phyloP scores from a whole-genome alignment of 2,329 filamentous ascomycete species.

The Raffaelea deltoideospora region DNA sequence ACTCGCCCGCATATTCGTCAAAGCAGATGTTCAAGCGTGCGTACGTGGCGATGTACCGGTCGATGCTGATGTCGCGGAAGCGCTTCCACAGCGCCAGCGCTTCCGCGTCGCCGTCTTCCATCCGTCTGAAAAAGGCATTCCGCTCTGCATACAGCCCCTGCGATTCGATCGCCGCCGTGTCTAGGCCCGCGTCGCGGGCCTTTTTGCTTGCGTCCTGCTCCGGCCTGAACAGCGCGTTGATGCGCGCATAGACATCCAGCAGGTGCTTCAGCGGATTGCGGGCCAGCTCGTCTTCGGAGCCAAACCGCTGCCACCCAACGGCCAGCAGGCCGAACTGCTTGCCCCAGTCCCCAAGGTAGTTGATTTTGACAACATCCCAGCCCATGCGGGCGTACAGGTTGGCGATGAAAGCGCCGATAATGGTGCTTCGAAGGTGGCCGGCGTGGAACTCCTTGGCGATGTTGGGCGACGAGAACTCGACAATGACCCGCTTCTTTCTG shows the following conservation, averaged over 20 bases:
- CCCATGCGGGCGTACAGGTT: conserved; percentile 54
- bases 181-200: conserved; percentile 43
- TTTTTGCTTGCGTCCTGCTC: conserved; percentile 51
- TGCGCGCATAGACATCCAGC: too few relatives aligned
- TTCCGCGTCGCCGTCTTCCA: conserved; percentile 39
- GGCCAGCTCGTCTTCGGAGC: conserved; percentile 34
- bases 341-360: conserved; percentile 69
- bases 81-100: conserved; percentile 40
- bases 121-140: too few relatives aligned
- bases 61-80: conserved; percentile 44
- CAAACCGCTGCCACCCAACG: conserved; percentile 52
- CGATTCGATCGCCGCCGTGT: conserved; percentile 37
- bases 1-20: conserved; percentile 53
- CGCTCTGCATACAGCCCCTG: too few relatives aligned
- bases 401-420: conserved; percentile 57
- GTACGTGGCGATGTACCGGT: conserved; percentile 42
- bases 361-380: conserved; percentile 57
- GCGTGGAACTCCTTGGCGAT: conserved; percentile 62
- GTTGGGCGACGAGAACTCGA: conserved; percentile 65
- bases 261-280: conserved; percentile 57
- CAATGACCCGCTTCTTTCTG: conserved; percentile 40
- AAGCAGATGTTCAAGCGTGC: conserved; percentile 45
- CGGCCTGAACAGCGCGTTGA: too few relatives aligned
- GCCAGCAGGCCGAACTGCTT: conserved; percentile 55
- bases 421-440: conserved; percentile 60